Evolutionary conservation across 768 basidiomycete genomes (phyloP).

Genomic region (Naganishia antarctica): DNA sequence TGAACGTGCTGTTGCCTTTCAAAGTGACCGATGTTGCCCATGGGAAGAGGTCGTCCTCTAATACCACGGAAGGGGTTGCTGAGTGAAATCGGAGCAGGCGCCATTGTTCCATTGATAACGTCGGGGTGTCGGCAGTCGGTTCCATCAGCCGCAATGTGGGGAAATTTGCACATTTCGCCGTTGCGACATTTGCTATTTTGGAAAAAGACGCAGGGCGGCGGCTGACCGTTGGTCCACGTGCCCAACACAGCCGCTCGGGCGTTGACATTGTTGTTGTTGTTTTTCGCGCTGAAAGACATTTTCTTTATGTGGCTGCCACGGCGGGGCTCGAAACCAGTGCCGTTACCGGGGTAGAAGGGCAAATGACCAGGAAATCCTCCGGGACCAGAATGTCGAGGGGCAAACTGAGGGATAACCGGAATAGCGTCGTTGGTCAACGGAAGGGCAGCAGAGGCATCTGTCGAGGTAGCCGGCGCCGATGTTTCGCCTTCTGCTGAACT

Average conservation of each 20-base stretch:
- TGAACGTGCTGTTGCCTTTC: conserved; percentile 27
- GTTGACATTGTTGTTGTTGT: conserved; percentile 26
- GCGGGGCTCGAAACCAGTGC: conserved; percentile 21
- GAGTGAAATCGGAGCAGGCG: conserved; percentile 39
- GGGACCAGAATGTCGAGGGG: neutral
- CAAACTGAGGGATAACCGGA: neutral
- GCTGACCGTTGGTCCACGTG: conserved; percentile 44
- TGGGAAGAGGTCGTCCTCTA: conserved; percentile 1
- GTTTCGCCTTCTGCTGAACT: neutral
- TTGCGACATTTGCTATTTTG: conserved; percentile 46
- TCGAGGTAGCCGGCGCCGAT: neutral
- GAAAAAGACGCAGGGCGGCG: conserved; percentile 47
- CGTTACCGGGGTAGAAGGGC: conserved; percentile 6
- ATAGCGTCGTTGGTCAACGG: neutral
- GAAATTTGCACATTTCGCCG: conserved; percentile 50
- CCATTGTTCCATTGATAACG: conserved; percentile 45
- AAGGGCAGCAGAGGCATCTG: no score
- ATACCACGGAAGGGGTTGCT: conserved; percentile 20
- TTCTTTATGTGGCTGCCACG: conserved; percentile 40
- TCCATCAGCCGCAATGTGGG: conserved; percentile 47
- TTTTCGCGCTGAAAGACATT: conserved; percentile 40
- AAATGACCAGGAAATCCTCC: conserved; percentile 10
- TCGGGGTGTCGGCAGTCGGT: conserved; percentile 49
- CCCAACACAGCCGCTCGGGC: conserved; percentile 34
- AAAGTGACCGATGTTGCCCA: conserved; percentile 19